A percentile compares a stretch with the other conserved stretches of the same genome.
These are phyloP conservation scores for Yamadazyma olivae DNA, from an alignment of 805 yeast species.

Conservation along the genomic window DNA sequence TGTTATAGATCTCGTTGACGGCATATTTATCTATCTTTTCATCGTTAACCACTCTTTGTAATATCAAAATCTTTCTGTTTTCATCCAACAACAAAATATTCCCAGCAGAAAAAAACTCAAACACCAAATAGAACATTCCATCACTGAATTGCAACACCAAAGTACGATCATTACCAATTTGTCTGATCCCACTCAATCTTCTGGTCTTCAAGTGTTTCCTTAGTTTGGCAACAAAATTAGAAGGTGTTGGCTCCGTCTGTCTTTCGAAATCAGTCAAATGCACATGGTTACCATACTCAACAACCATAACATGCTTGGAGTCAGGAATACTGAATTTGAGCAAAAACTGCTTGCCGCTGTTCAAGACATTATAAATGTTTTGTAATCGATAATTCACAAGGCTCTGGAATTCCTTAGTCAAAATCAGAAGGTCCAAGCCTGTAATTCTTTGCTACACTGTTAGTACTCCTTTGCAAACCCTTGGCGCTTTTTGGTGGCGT, in stretches of 20 bases:
- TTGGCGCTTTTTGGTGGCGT: neutral
- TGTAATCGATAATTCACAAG: slow-evolving; percentile 69
- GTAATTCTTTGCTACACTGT: slow-evolving; percentile 72
- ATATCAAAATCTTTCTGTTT: slow-evolving; percentile 60
- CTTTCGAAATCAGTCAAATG: slow-evolving; percentile 80
- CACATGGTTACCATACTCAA: slow-evolving; percentile 83
- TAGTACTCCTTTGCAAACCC: slow-evolving; percentile 8
- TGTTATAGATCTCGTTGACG: slow-evolving; percentile 67
- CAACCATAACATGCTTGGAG: slow-evolving; percentile 67
- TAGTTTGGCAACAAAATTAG: slow-evolving; percentile 79
- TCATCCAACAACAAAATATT: slow-evolving; percentile 77
- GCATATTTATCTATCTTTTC: slow-evolving; percentile 63
- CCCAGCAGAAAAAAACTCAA: slow-evolving; percentile 96
- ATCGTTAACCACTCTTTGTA: slow-evolving; percentile 78
- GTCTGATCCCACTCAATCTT: slow-evolving; percentile 68
- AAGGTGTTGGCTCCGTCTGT: slow-evolving; percentile 76
- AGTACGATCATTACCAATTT: slow-evolving; percentile 79
- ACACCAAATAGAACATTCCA: slow-evolving; percentile 70
- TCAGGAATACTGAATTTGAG: slow-evolving; percentile 82
- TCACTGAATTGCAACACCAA: slow-evolving; percentile 82
- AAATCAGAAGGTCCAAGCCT: slow-evolving; percentile 73
- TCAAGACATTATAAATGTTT: slow-evolving; percentile 78
- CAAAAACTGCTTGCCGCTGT: slow-evolving; percentile 68
- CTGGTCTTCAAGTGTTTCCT: slow-evolving; percentile 84
- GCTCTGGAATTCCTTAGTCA: slow-evolving; percentile 63